Percentiles rank a stretch among this genome's conserved stretches.
These are phyloP conservation scores for Schoenoplectus tabernaemontani DNA, from an alignment of 202 grass and related monocot genomes.

Conservation along the genomic window DNA sequence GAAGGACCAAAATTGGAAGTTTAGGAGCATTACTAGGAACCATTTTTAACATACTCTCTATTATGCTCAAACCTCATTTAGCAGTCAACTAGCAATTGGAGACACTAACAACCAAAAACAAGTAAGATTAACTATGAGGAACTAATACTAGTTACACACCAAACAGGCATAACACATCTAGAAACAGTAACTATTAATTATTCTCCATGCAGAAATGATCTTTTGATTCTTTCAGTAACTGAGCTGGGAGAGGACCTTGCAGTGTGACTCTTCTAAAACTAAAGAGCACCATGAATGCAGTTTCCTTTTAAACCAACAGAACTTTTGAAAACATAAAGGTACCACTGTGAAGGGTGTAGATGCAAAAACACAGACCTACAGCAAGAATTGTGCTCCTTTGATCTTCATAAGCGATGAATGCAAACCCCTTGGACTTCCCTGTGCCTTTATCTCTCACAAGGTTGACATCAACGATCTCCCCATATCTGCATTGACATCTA, in stretches of 20 bases:
- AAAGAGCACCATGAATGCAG: too few species aligned
- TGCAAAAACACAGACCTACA: conserved; percentile 55
- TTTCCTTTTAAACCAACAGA: too few species aligned
- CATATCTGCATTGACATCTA: conserved; percentile 39
- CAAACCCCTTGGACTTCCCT: conserved; percentile 82
- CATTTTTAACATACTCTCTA: neutral
- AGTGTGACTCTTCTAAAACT: too few species aligned
- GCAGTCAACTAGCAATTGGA: neutral
- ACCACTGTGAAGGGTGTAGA: too few species aligned
- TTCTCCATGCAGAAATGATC: neutral
- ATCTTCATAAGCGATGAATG: conserved; percentile 80
- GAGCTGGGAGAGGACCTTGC: too few species aligned
- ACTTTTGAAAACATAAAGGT: neutral
- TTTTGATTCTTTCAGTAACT: neutral
- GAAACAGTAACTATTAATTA: too few species aligned
- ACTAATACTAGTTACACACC: neutral
- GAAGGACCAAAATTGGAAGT: neutral
- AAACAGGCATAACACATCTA: too few species aligned
- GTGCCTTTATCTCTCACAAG: conserved; percentile 91
- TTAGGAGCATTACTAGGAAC: neutral
- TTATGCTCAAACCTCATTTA: neutral
- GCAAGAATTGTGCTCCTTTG: conserved; percentile 88
- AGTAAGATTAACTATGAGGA: neutral
- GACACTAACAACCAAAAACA: neutral
- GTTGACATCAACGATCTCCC: conserved; percentile 88